A percentile compares a stretch with the other conserved stretches of the same genome.
These are phyloP conservation scores for Acanthamoeba polyphaga DNA, from an alignment of 208 protist genomes.

Conservation along the genomic window DNA sequence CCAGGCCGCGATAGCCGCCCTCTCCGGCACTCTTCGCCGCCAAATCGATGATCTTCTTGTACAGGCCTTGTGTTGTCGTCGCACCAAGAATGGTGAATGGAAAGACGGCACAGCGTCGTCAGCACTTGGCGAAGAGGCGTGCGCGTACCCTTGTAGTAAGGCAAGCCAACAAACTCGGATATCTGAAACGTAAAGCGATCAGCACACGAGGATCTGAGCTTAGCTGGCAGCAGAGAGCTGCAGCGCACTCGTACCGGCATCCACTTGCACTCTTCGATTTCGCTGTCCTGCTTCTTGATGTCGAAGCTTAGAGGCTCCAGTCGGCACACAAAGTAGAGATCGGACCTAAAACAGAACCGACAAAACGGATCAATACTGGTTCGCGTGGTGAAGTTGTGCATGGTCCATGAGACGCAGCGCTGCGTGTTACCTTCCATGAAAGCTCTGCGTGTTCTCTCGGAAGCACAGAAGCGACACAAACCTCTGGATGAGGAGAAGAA, in stretches of 20 bases:
- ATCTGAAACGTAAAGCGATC: background rate
- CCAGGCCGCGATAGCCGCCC: background rate
- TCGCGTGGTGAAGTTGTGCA: background rate
- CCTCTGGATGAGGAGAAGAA: background rate
- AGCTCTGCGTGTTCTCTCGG: constrained; percentile 6
- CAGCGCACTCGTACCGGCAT: constrained; percentile 42
- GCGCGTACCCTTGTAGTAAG: constrained; percentile 60
- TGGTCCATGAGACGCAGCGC: background rate
- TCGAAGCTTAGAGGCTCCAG: constrained; percentile 66
- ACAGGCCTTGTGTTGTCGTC: background rate
- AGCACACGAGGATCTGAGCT: background rate
- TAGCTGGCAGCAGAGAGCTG: background rate
- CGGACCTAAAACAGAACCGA: constrained; percentile 28
- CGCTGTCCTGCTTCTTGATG: constrained; percentile 68
- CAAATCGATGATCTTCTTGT: constrained; percentile 63
- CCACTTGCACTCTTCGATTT: constrained; percentile 67
- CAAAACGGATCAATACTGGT: background rate
- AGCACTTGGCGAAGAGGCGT: background rate
- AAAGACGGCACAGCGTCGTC: no score
- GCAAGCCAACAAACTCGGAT: constrained; percentile 52
- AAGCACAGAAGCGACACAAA: constrained; percentile 71
- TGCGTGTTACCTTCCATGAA: constrained; percentile 3
- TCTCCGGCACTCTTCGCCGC: constrained; percentile 19
- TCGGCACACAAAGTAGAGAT: constrained; percentile 64
- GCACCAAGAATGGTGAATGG: background rate